Conservation (phyloP, 1,139 yeast species). For the Starmera stellimalicola region DNA sequence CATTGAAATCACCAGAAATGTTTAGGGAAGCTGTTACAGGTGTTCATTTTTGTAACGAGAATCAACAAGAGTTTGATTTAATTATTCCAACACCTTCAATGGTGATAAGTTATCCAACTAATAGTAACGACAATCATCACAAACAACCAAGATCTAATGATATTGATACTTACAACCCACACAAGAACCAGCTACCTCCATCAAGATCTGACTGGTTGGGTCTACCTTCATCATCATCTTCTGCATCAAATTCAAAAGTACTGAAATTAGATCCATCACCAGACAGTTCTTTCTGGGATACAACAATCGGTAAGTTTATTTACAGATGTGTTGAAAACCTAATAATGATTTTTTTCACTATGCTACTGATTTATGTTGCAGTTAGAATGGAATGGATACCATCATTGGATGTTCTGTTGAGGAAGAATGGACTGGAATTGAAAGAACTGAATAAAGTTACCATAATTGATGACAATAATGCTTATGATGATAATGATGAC, state of each 20-base stretch:
- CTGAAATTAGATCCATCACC: constrained; percentile 19
- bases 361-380: constrained; percentile 24
- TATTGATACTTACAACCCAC: constrained; percentile 4
- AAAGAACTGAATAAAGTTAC: constrained; percentile 11
- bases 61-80: not conserved
- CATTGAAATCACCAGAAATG: constrained; percentile 23
- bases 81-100: constrained; percentile 3
- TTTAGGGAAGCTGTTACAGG: constrained; percentile 35
- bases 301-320: constrained; percentile 24
- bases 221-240: constrained; percentile 12
- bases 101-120: constrained; percentile 13
- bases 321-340: constrained; percentile 42
- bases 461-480: constrained; percentile 1
- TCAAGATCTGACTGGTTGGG: constrained; percentile 11
- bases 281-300: constrained; percentile 12
- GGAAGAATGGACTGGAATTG: constrained; percentile 22
- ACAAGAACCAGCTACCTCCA: constrained; percentile 8
- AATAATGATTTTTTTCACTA: constrained; percentile 30
- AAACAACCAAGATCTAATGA: constrained; percentile 9
- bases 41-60: constrained; percentile 28
- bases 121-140: constrained; percentile 11
- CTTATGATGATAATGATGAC: constrained; percentile 1
- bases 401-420: constrained; percentile 24
- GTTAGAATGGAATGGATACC: constrained; percentile 32
- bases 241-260: not conserved